A percentile compares a stretch with the other conserved stretches of the same genome.
These are phyloP conservation scores for Pisolithus microcarpus DNA, from an alignment of 768 basidiomycete species.

Conservation along the genomic window DNA sequence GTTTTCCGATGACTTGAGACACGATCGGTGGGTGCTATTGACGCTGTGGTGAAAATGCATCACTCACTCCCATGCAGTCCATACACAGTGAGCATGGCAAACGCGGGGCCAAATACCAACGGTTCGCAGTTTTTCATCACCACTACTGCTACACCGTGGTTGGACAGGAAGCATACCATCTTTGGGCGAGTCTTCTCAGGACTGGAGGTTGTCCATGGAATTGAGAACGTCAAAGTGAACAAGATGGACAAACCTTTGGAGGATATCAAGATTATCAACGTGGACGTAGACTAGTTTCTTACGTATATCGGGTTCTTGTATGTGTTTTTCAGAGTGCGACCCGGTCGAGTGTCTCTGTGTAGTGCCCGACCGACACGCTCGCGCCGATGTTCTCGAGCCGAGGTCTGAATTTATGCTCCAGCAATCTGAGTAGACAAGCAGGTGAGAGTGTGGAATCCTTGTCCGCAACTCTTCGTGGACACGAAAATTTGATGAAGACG, in stretches of 20 bases:
- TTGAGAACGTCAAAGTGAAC: conserved; percentile 85
- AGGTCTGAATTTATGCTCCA: conserved; percentile 29
- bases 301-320: neutral
- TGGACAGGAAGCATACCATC: conserved; percentile 88
- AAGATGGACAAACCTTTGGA: conserved; percentile 87
- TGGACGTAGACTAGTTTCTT: conserved; percentile 55
- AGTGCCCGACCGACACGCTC: conserved; percentile 24
- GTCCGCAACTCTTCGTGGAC: conserved; percentile 30
- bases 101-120: conserved; percentile 84
- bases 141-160: conserved; percentile 88
- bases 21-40: conserved; percentile 61
- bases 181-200: conserved; percentile 87
- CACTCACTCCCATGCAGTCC: conserved; percentile 45
- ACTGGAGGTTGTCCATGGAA: conserved; percentile 82
- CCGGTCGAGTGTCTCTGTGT: conserved; percentile 36
- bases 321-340: conserved; percentile 34
- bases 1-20: conserved; percentile 80
- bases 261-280: conserved; percentile 85
- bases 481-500: conserved; percentile 51
- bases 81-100: conserved; percentile 94
- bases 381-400: conserved; percentile 23
- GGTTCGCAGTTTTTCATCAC: conserved; percentile 99
- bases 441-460: conserved; percentile 11
- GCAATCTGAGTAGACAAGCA: conserved; percentile 19
- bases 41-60: neutral